Base-by-base conservation (phyloP, 306 rosid genomes). In the Lathyrus tuberosus region DNA sequence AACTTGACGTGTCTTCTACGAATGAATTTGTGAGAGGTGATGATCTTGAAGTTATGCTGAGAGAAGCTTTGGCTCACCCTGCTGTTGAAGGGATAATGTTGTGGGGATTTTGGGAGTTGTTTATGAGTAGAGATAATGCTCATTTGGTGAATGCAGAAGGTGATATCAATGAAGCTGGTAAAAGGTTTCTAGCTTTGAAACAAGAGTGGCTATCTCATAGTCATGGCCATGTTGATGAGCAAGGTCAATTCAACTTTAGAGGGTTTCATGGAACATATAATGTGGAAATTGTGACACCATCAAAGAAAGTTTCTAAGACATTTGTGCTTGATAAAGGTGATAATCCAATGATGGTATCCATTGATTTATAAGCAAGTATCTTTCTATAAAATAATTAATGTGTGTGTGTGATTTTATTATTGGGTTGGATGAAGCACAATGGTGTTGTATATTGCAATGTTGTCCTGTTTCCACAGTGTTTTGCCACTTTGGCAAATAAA, bases 61-160 rank as follows among this genome's bases (percentile, higher is more conserved):
- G 99, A 5, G 96, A 95, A 76, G 84, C 81, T 0, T 83, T 75
- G 70, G 96, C 96, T 41, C 96, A 95, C 76, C 93, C 96, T 17
- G 86, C 93, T 0, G 88, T 95, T 1, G 97, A 89, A 10, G 97
- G 97, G 30, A 67, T 95, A 37, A 83, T 89, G 91, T 75, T 95
- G 26, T 89, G 96, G 97, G 99, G 97, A 38, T 95, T 89, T 38
- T 89, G 97, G 99, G 95, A 95, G 80, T 62, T 95, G 77, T 87
- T 91, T 59, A 91, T 95, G 97, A 80, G 96, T 43, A 76, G 99
- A 46, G 83, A 83, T 22, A 79, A 87, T 74, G 67, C 96, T 0
- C 97, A 91, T 78, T 81, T 95, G 65, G 95, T 89, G 71, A 77
- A 89, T 64, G 91, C 97, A 2, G 97, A 95, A 84, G 99, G 99